Evolutionary conservation across 23 red algal species (phyloP).

Genomic region (Gracilaria domingensis): DNA sequence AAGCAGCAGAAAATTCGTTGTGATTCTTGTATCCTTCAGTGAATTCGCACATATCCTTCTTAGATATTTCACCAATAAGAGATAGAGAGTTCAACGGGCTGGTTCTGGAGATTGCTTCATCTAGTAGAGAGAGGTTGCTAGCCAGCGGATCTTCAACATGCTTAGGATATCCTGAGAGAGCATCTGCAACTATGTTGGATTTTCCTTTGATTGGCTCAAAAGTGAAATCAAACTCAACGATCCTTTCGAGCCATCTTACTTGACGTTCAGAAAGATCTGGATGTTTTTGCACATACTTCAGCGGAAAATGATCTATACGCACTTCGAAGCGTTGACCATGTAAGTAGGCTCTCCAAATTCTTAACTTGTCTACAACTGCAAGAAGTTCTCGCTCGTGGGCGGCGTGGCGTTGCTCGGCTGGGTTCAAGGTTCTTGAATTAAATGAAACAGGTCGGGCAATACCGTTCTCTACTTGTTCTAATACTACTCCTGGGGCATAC

Average conservation of each 20-base stretch:
- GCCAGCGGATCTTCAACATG: too few relatives aligned
- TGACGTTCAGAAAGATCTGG: conserved; percentile 9
- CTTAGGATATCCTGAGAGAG: neutral
- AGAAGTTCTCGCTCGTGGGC: conserved; percentile 43
- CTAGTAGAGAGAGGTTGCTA: too few relatives aligned
- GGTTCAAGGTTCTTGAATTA: conserved; percentile 4
- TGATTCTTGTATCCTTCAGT: too few relatives aligned
- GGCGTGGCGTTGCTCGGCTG: conserved; percentile 9
- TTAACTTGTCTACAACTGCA: neutral
- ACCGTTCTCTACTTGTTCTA: conserved; percentile 15
- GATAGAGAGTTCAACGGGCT: too few relatives aligned
- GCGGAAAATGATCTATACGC: conserved; percentile 1
- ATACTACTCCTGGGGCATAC: conserved; percentile 4
- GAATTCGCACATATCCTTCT: too few relatives aligned
- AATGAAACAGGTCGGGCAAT: conserved; percentile 10
- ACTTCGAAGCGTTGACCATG: neutral
- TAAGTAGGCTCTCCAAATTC: conserved; percentile 24
- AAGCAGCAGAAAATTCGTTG: too few relatives aligned
- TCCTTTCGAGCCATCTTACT: conserved; percentile 19
- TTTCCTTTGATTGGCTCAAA: neutral
- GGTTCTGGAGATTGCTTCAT: too few relatives aligned
- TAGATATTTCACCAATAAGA: too few relatives aligned
- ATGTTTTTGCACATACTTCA: conserved; percentile 4
- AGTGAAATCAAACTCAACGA: conserved; percentile 19
- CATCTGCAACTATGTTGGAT: conserved; percentile 16